Evolutionary conservation across 805 yeast species (phyloP), one percentile per base, ranked within the genome.

Genomic region (Kodamaea kakaduensis): DNA sequence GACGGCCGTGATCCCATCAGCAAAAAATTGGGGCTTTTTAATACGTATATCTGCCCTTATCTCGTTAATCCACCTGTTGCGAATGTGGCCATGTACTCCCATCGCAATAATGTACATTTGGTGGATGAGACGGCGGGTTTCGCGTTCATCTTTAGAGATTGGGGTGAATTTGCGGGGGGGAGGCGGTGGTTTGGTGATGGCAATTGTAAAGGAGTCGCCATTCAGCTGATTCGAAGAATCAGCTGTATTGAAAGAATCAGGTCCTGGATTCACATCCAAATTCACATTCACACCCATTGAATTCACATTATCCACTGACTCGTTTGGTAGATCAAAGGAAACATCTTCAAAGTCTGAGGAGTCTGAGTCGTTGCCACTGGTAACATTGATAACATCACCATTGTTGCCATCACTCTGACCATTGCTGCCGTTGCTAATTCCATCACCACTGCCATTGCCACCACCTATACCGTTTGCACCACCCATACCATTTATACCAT

Each of bases 61-160:
- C 42, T 77, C 74, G 39, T 74, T 75, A 41, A 87, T 72, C 96
- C 96, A 89, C 5, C 59, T 45, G 52, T 89, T 90, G 17, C 95
- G 69, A 3, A 76, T 48, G 0, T 67, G 66, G 0, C 88, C 93
- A 52, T 85, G 94, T 2, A 71, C 52, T 36, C 84, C 56, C 75
- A 86, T 73, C 16, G 71, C 57, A 10, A 75, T 62, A 2, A 90
- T 46, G 39, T 76, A 72, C 34, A 73, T 44, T 57, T 76, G 71
- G 52, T 89, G 97, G 6, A 77, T 54, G 0, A 55, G 44, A 31
- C 67, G 64, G 13, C 97, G 59, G 28, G 54, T 56, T 1, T 48
- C 47, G 12, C 84, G 61, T 49, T 83, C 89, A 27, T 78, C 82
- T 34, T 66, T 68, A 3, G 71, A 52, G 2, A 80, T 69, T 0